Conservation (phyloP, 768 basidiomycete species). For the Amanita brunnescens region DNA sequence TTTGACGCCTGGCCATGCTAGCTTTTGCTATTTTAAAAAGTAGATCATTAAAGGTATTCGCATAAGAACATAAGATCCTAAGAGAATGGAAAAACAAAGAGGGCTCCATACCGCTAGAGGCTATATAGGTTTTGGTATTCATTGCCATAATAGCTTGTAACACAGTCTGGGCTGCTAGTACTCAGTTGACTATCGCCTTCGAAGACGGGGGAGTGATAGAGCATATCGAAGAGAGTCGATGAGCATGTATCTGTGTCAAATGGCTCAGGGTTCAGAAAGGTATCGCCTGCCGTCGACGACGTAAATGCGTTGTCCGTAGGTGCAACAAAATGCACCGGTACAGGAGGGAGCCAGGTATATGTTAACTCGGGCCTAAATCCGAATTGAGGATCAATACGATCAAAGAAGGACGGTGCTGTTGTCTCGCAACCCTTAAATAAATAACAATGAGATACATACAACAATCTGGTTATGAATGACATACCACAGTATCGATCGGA, state of each 20-base stretch:
- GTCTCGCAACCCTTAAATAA: background rate
- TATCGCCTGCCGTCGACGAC: background rate
- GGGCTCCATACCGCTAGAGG: too few species aligned
- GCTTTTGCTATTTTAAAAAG: background rate
- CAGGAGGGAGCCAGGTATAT: background rate
- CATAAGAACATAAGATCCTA: background rate
- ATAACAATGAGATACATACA: background rate
- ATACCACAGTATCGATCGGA: background rate
- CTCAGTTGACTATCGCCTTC: background rate
- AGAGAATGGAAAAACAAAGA: too few species aligned
- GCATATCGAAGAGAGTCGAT: background rate
- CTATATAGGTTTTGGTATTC: too few species aligned
- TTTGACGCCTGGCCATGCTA: background rate
- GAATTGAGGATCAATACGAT: background rate
- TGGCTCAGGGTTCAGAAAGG: background rate
- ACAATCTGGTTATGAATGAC: background rate
- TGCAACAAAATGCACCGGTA: background rate
- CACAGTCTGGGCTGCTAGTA: background rate
- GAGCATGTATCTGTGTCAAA: background rate
- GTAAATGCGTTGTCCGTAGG: background rate
- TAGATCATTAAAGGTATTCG: background rate
- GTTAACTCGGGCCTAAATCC: background rate
- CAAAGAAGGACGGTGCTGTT: background rate
- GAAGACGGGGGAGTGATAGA: background rate
- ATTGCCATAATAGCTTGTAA: too few species aligned